Evolutionary conservation across 2,329 filamentous ascomycete species (phyloP).

Genomic region (Mycosphaerella sp.): DNA sequence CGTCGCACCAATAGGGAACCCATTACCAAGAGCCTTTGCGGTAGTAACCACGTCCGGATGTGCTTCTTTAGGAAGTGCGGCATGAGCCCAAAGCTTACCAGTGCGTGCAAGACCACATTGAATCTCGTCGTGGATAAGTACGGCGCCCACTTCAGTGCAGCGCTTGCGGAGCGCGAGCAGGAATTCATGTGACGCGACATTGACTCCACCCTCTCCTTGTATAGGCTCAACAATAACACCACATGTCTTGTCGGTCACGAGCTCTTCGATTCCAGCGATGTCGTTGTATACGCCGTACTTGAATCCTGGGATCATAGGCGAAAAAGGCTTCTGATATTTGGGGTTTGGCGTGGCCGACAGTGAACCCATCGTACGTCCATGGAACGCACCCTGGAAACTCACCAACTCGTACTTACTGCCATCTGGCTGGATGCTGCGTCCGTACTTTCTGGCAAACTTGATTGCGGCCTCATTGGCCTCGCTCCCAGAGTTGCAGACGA

Average conservation of each 20-base stretch:
- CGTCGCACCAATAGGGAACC: slow-evolving; percentile 87
- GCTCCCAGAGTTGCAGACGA: slow-evolving; percentile 92
- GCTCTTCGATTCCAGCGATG: slow-evolving; percentile 59
- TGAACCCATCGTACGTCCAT: slow-evolving; percentile 92
- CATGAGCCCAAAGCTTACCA: slow-evolving; percentile 85
- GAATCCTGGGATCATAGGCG: slow-evolving; percentile 93
- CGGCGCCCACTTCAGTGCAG: slow-evolving; percentile 78
- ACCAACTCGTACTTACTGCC: slow-evolving; percentile 71
- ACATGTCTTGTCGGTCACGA: slow-evolving; percentile 81
- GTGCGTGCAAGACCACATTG: slow-evolving; percentile 89
- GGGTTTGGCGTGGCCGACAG: slow-evolving; percentile 95
- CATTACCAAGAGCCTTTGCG: slow-evolving; percentile 94
- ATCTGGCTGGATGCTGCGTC: slow-evolving; percentile 49
- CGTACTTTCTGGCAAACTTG: slow-evolving; percentile 91
- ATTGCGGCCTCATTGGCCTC: slow-evolving; percentile 98
- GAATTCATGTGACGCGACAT: slow-evolving; percentile 76
- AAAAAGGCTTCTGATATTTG: slow-evolving; percentile 93
- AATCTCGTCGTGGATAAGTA: slow-evolving; percentile 94
- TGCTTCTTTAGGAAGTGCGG: slow-evolving; percentile 63
- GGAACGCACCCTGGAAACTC: slow-evolving; percentile 87
- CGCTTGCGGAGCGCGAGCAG: slow-evolving; percentile 73
- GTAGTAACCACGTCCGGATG: slow-evolving; percentile 93
- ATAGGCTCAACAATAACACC: slow-evolving; percentile 96
- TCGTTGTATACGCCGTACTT: slow-evolving; percentile 83
- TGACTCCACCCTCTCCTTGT: slow-evolving; percentile 91